Evolutionary conservation across 2,329 filamentous ascomycete species (phyloP).

Genomic region (Apiospora phragmitis): DNA sequence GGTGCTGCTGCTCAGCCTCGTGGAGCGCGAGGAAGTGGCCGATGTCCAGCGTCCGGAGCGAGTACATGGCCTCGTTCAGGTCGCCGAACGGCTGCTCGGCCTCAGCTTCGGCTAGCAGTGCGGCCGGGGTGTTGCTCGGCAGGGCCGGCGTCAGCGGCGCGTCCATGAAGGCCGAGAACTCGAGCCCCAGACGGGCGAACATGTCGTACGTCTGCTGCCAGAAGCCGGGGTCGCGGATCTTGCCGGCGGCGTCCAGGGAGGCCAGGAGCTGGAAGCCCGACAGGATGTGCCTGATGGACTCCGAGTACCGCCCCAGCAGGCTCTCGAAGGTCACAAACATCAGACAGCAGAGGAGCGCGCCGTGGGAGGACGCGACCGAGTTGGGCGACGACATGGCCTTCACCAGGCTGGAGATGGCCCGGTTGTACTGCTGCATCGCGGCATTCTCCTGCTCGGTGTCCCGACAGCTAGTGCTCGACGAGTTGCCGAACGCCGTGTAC

Average conservation of each 20-base stretch:
- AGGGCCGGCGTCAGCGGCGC: not conserved
- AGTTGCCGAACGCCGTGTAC: not conserved
- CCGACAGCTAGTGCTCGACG: too few species aligned
- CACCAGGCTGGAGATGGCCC: slow-evolving; percentile 7
- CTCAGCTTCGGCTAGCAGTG: not conserved
- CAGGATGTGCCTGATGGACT: slow-evolving; percentile 7
- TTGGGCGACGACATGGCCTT: not conserved
- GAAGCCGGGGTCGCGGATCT: not conserved
- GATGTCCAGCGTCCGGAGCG: not conserved
- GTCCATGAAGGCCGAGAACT: slow-evolving; percentile 8
- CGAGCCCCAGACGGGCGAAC: slow-evolving; percentile 1
- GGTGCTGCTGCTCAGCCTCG: not conserved
- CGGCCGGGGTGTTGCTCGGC: not conserved
- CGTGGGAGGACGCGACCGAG: not conserved
- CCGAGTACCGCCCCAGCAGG: not conserved
- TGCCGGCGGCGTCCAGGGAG: not conserved
- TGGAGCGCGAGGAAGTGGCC: not conserved
- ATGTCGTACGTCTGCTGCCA: not conserved
- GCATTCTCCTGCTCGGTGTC: slow-evolving; percentile 2
- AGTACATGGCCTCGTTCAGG: not conserved
- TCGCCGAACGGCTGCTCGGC: not conserved
- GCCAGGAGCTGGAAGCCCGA: not conserved
- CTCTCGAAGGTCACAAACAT: slow-evolving; percentile 5
- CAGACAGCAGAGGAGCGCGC: not conserved
- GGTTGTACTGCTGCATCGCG: slow-evolving; percentile 6